Base-by-base conservation (phyloP, 164 flowering plant species). In the Vitis rotundifolia region DNA sequence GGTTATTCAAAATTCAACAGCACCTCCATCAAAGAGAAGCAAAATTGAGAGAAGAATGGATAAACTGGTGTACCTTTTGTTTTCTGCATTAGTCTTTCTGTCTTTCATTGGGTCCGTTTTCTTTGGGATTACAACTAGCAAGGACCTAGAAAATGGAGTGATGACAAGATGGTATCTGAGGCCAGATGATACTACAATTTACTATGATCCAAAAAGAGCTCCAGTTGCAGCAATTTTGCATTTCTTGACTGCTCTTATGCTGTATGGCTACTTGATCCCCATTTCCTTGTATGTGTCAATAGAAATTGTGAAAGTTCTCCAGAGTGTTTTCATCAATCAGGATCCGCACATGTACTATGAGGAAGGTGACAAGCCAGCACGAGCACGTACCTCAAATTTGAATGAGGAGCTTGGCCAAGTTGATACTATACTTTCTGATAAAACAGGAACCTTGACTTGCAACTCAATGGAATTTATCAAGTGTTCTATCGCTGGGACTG, bases 381-480 rank as follows among this genome's bases (percentile, higher is more conserved):
- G 75, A 16, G 90, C 95, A 31, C 88, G 96, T 6, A 90, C 97
- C 14, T 92, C 97, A 31, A 92, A 92, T 71, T 77, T 92, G 79
- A 92, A 92, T 71, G 97, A 92, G 77, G 95, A 92, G 72, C 92
- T 92, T 26, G 97, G 97, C 52, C 91, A 90, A 79, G 97, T 92
- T 59, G 89, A 89, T 59, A 90, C 92, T 37, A 89, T 92, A 57
- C 89, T 90, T 53, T 92, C 96, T 11, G 97, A 90, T 77, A 92
- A 92, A 72, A 92, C 97, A 2, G 97, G 97, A 59, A 92, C 96
- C 28, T 76, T 92, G 77, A 92, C 97, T 47, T 92, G 94, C 82
- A 92, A 92, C 74, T 89, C 89, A 22, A 90, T 92, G 97, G 92
- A 89, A 67, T 92, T 92, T 58, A 82, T 92, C 71, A 89, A 90